Percentiles rank a stretch among this genome's conserved stretches.
Conservation (phyloP, 306 rosid species). For the Begonia peltatifolia region DNA sequence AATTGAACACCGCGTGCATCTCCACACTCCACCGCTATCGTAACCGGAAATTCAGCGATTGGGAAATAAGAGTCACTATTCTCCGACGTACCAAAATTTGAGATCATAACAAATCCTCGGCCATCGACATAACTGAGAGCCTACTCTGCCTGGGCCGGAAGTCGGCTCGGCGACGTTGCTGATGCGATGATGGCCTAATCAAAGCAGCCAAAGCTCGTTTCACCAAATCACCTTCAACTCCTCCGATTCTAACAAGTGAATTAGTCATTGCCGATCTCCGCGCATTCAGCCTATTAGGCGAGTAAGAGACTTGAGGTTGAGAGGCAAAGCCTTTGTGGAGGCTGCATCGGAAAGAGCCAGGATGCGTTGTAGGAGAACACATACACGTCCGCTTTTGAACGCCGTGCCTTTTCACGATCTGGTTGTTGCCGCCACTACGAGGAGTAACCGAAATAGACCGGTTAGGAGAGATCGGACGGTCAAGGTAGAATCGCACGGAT, state of each 20-base stretch:
- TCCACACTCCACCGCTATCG: background rate
- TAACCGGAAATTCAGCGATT: slow-evolving; percentile 3
- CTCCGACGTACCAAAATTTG: background rate
- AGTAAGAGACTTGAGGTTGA: slow-evolving; percentile 33
- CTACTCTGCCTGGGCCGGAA: slow-evolving; percentile 74
- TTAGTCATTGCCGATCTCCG: slow-evolving; percentile 98
- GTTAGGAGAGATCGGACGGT: slow-evolving; percentile 71
- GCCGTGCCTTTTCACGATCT: slow-evolving; percentile 25
- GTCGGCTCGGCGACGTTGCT: slow-evolving; percentile 53
- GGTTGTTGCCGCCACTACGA: slow-evolving; percentile 13
- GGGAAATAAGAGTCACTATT: background rate
- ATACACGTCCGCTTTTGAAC: slow-evolving; percentile 62
- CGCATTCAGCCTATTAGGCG: slow-evolving; percentile 69
- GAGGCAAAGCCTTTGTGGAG: slow-evolving; percentile 48
- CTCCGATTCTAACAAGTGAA: slow-evolving; percentile 81
- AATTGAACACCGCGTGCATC: slow-evolving; percentile 5
- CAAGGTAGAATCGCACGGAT: slow-evolving; percentile 52
- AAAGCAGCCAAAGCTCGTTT: slow-evolving; percentile 67
- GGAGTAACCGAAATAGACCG: slow-evolving; percentile 52
- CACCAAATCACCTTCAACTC: slow-evolving; percentile 88
- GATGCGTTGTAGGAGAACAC: slow-evolving; percentile 92
- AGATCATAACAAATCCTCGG: slow-evolving; percentile 17
- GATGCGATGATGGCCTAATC: slow-evolving; percentile 91
- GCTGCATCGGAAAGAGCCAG: slow-evolving; percentile 89
- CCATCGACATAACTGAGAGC: slow-evolving; percentile 57